phyloP scores from a whole-genome alignment of 2,329 filamentous ascomycete species.

The Aphanoascus verrucosus region DNA sequence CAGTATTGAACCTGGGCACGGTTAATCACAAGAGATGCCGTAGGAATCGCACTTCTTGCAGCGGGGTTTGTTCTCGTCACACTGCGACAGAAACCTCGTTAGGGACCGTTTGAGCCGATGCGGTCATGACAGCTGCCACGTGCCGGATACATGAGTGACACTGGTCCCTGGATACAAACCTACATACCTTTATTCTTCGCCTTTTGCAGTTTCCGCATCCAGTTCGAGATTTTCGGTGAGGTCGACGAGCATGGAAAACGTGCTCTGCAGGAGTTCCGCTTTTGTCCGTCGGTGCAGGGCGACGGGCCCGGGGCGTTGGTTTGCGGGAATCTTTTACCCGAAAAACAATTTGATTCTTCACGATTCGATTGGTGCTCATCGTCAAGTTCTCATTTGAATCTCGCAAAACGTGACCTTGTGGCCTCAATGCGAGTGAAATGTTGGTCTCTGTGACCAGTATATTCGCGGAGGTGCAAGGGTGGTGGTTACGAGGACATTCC shows the following conservation, averaged over 20 bases:
- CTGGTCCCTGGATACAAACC: background rate
- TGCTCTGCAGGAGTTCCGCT: slow-evolving; percentile 10
- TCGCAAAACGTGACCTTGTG: background rate
- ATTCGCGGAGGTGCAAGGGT: background rate
- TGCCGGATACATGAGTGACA: background rate
- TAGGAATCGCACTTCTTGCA: slow-evolving; percentile 26
- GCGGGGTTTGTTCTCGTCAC: slow-evolving; percentile 27
- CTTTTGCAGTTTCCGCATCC: slow-evolving; percentile 29
- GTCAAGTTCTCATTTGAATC: background rate
- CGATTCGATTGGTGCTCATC: slow-evolving; percentile 10
- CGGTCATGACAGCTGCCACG: background rate
- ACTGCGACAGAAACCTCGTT: slow-evolving; percentile 18
- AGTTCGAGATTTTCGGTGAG: slow-evolving; percentile 28
- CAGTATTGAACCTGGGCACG: no score
- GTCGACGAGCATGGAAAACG: slow-evolving; percentile 23
- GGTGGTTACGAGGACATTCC: slow-evolving; percentile 1
- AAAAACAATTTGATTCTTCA: slow-evolving; percentile 18
- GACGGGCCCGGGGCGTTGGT: background rate
- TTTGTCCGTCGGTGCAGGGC: background rate
- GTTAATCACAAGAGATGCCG: slow-evolving; percentile 25
- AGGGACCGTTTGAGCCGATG: background rate
- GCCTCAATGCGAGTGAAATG: background rate
- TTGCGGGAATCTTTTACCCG: slow-evolving; percentile 13
- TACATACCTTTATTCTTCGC: slow-evolving; percentile 27
- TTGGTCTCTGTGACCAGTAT: background rate